Evolutionary conservation across 2,329 filamentous ascomycete genomes (phyloP).

Genomic region (Fusarium torulosum): DNA sequence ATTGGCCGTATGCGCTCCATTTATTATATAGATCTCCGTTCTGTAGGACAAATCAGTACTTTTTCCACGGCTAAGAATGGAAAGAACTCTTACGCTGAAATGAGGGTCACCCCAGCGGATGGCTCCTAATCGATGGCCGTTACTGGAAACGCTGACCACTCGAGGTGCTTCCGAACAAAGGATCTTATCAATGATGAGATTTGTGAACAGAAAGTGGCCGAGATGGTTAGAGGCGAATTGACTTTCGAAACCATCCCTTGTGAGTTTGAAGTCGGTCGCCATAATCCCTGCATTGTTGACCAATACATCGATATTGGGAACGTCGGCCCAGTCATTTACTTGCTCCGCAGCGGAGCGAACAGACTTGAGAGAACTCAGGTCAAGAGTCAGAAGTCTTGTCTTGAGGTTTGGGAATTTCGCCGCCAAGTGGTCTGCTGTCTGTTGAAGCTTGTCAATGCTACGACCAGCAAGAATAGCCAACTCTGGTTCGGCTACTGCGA

Average conservation of each 20-base stretch:
- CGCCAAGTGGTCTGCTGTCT: conserved; percentile 3
- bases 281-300: conserved; percentile 20
- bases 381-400: neutral
- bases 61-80: accelerated
- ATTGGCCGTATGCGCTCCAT: conserved; percentile 24
- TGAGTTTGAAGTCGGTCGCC: conserved; percentile 18
- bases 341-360: conserved; percentile 3
- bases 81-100: neutral
- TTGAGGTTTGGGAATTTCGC: conserved; percentile 1
- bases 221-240: conserved; percentile 26
- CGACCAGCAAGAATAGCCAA: conserved; percentile 13
- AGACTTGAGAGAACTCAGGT: conserved; percentile 11
- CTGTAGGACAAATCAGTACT: accelerated
- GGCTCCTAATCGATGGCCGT: conserved; percentile 5
- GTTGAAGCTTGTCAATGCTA: conserved; percentile 9
- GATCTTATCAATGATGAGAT: conserved; percentile 1
- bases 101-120: conserved; percentile 21
- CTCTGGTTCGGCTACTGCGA: conserved; percentile 6
- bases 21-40: conserved; percentile 17
- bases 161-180: conserved; percentile 8
- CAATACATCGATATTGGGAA: conserved; percentile 9
- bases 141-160: conserved; percentile 20
- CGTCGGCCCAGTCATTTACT: conserved; percentile 6
- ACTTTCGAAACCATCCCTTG: conserved; percentile 14
- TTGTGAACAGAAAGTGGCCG: conserved; percentile 21